Base-by-base conservation (phyloP, 495 filamentous ascomycete species). In the Hyaloscypha finlandica region DNA sequence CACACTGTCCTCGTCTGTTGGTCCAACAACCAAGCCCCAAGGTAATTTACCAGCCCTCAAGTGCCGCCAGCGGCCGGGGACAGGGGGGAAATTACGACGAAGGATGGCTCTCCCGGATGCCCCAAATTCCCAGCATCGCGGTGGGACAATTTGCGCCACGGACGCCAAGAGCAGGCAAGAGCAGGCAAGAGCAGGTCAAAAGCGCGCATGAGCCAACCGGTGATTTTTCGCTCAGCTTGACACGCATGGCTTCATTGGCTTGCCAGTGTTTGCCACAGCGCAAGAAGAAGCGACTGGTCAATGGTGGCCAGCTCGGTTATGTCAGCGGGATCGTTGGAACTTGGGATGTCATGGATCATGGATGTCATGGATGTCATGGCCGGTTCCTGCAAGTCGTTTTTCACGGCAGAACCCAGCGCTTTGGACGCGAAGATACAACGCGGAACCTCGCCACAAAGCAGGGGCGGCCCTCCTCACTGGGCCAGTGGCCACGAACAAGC, bases 391-490 rank as follows among this genome's bases (percentile, higher is more conserved):
- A 48, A 48, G 42, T 48, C 9, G 33, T 48, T 63, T 63, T 35
- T 32, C 25, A n/a, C 22, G 22, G 6, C 42, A 32, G 61, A 53
- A 33, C 61, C 61, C 61, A 63, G 61, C 61, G 61, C 61, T 54
- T 39, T 63, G 61, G 61, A 63, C 61, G 29, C 61, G 61, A 33
- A 37, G 57, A 33, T 48, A 48, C 42, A 48, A 6, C 11, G 16
- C 42, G 42, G 42, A 19, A 48, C 42, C 16, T 48, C 16, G 42
- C 16, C 42, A 48, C 42, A 4, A 0, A 48, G 1, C 42, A 48
- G 42, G 42, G 42, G 42, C 11, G 11, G 11, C 9, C 16, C 16
- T 19, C 16, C 42, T 48, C 16, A 48, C 8, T 48, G 42, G 16
- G 42, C 42, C 42, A 56, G 5, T 56, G 6, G 2, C 25, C 25